Evolutionary conservation across 345 rosid species (phyloP), one percentile per base, ranked within the genome.

Genomic region (Streptanthus diversifolius): DNA sequence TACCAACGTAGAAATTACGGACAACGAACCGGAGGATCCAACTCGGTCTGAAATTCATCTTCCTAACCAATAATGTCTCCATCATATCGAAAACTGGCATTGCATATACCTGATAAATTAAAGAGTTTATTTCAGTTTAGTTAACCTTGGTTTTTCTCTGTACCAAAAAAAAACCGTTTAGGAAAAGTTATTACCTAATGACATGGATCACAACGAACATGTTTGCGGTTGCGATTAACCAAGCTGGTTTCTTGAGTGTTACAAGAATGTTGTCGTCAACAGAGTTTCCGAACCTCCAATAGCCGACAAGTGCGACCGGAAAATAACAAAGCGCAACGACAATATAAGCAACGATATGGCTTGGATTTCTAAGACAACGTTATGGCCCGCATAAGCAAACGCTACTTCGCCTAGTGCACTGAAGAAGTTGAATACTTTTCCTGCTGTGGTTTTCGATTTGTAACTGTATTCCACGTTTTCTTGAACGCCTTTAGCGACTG

Each of bases 321-420:
- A 90, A 90, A 62, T 90, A 90, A 81, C 96, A 90, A 52, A 90
- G 66, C 29, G 92, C 92, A 14, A 90, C 89, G 11, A 87, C 64
- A 17, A 89, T 81, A 36, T 89, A 89, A 13, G 92, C 96, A 14
- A 86, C 84, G 0, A 90, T 7, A 92, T 90, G 57, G 92, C 92
- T 83, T 90, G 92, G 77, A 90, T 90, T 71, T 90, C 92, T 74
- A 90, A 29, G 25, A 84, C 96, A 37, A 90, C 92, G 54, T 87
- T 87, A 73, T 90, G 96, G 4, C 96, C 96, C 0, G 96, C 92
- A 45, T 90, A 87, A 36, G 96, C 92, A 66, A 86, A 90, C 47
- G 92, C 92, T 25, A 90, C 88, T 1, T 82, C 82, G 0, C 96
- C 96, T 62, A 90, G 65, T 2, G 84, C 92, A 19, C 77, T 74